phyloP scores from a whole-genome alignment of 1,139 yeast genomes.

The Candida smagusa region DNA sequence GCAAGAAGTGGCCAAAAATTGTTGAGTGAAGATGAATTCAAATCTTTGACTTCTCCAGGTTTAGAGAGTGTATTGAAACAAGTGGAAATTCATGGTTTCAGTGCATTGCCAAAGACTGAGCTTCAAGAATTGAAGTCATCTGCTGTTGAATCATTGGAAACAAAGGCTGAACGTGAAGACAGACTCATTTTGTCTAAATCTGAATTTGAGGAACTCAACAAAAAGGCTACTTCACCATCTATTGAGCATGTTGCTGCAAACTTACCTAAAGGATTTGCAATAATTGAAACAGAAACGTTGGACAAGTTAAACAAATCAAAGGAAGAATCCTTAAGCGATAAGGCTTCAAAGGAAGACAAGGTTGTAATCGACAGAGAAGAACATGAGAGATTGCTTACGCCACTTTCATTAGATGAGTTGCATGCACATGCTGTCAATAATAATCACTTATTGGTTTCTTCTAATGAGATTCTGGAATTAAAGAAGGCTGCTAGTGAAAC shows the following conservation, averaged over 20 bases:
- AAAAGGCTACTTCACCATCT: conserved; percentile 15
- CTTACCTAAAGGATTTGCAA: conserved; percentile 14
- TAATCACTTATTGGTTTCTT: conserved; percentile 17
- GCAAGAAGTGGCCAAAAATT: conserved; percentile 12
- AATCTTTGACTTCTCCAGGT: conserved; percentile 5
- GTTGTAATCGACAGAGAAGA: conserved; percentile 13
- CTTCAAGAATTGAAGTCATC: conserved; percentile 9
- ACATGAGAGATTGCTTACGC: conserved; percentile 6
- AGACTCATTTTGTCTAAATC: conserved; percentile 10
- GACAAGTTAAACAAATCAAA: conserved; percentile 6
- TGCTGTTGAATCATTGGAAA: conserved; percentile 13
- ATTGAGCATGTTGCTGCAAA: conserved; percentile 19
- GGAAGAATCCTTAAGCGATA: conserved; percentile 14
- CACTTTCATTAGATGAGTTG: conserved; percentile 9
- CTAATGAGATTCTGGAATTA: conserved; percentile 10
- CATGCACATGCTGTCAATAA: conserved; percentile 13
- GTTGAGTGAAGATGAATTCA: conserved; percentile 7
- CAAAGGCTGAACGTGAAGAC: conserved; percentile 13
- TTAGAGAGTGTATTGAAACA: conserved; percentile 8
- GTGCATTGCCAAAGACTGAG: conserved; percentile 15
- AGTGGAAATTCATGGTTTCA: conserved; percentile 16
- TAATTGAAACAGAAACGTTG: conserved; percentile 6
- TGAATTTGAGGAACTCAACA: conserved; percentile 11
- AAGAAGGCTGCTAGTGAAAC: conserved; percentile 11
- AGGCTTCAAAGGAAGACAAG: conserved; percentile 18